Conservation (phyloP, 2,329 filamentous ascomycete genomes). For the Xylariomycetidae sp. region DNA sequence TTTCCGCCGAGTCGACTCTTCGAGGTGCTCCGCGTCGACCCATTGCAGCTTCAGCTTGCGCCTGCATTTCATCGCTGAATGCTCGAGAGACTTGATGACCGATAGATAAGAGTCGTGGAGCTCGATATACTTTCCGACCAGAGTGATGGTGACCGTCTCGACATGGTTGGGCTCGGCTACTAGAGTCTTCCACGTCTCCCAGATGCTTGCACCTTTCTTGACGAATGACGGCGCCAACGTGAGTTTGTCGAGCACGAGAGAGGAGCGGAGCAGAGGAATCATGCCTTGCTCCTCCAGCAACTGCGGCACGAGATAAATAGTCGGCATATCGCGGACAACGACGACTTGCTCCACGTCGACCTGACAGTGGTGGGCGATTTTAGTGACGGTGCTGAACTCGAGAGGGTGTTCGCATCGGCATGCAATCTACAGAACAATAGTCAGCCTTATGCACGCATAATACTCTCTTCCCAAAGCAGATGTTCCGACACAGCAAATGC, state of each 20-base stretch:
- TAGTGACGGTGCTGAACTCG: slow-evolving; percentile 60
- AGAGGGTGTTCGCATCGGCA: slow-evolving; percentile 74
- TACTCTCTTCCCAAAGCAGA: too few relatives aligned
- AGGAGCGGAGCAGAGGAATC: slow-evolving; percentile 56
- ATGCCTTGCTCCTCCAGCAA: slow-evolving; percentile 80
- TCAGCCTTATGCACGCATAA: too few relatives aligned
- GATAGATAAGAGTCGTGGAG: slow-evolving; percentile 82
- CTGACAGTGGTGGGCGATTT: slow-evolving; percentile 86
- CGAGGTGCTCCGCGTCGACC: slow-evolving; percentile 81
- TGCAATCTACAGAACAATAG: slow-evolving; percentile 60
- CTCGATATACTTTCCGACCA: slow-evolving; percentile 89
- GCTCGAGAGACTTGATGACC: slow-evolving; percentile 80
- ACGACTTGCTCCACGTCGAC: slow-evolving; percentile 81
- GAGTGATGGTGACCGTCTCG: slow-evolving; percentile 69
- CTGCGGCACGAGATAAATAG: slow-evolving; percentile 92
- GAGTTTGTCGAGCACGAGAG: slow-evolving; percentile 58
- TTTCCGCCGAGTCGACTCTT: slow-evolving; percentile 53
- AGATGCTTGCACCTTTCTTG: slow-evolving; percentile 61
- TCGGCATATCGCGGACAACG: slow-evolving; percentile 81
- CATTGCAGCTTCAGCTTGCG: slow-evolving; percentile 74
- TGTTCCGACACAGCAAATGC: too few relatives aligned
- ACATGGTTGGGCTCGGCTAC: slow-evolving; percentile 61
- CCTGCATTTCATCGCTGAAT: slow-evolving; percentile 80
- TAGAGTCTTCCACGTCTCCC: slow-evolving; percentile 70
- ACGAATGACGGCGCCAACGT: slow-evolving; percentile 46